Evolutionary conservation across 1,139 yeast genomes (phyloP), one percentile per base, ranked within the genome.

Genomic region (Candida sanyaensis): DNA sequence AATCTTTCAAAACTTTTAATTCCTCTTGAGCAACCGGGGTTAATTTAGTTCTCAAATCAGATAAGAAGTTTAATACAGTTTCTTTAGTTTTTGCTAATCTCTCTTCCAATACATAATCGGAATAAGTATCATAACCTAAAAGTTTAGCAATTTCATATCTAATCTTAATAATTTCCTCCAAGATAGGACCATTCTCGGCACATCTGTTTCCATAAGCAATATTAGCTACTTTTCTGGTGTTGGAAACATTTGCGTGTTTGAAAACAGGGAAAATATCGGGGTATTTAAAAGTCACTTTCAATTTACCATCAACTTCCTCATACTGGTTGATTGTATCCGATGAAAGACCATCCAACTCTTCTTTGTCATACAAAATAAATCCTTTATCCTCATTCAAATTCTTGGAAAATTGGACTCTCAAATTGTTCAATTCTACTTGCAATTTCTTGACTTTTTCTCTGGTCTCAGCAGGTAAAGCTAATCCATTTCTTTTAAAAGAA

Each of bases 181-280:
- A 74, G 38, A 88, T 62, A 1, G 71, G 77, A 23, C 80, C 86
- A 65, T 89, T 89, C 54, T 73, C 76, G 13, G 84, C 76, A 45
- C 78, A 81, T 59, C 86, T 83, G 61, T 81, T 79, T 62, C 84
- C 88, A 62, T 84, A 85, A 11, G 86, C 91, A 41, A 79, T 59
- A 57, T 74, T 84, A 1, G 90, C 89, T 21, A 64, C 60, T 62
- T 81, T 84, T 65, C 96, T 78, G 2, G 95, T 86, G 12, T 77
- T 78, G 37, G 83, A 78, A 52, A 69, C 69, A 49, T 76, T 72
- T 41, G 95, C 92, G 62, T 82, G 80, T 62, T 86, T 85, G 64
- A 87, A 68, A n/a, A 85, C 84, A 0, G 96, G 96, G 55, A 84
- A 70, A 45, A 86, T 68, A 60, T 88, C 96, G 4, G 96, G 93